A percentile compares a stretch with the other conserved stretches of the same genome.
phyloP scores from a whole-genome alignment of 495 filamentous ascomycete species.

The Corynascus novoguineensis region DNA sequence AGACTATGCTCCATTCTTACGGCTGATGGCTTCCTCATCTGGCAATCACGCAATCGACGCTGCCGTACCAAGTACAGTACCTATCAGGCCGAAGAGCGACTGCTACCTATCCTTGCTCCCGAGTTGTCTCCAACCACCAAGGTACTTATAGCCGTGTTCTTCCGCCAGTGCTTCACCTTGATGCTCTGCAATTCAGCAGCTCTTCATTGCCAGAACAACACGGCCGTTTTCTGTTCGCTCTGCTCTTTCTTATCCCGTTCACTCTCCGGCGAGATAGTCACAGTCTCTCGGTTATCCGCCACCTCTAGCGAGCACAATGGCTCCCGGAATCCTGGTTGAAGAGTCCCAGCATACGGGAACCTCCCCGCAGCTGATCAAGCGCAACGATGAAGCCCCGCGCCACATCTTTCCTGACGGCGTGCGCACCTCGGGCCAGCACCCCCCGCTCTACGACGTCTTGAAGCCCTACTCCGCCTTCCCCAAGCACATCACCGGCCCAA shows the following conservation, averaged over 20 bases:
- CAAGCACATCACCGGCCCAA: conserved; percentile 64
- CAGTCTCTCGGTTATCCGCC: neutral
- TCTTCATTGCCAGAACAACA: no score
- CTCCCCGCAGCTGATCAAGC: conserved; percentile 1
- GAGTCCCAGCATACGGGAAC: conserved; percentile 16
- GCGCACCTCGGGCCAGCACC: conserved; percentile 74
- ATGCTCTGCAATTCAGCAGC: no score
- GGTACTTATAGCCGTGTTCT: no score
- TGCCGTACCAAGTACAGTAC: no score
- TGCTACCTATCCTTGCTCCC: no score
- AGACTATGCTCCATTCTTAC: neutral
- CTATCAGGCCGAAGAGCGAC: no score
- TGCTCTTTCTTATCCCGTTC: neutral
- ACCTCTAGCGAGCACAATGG: conserved; percentile 20
- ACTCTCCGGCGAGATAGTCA: neutral
- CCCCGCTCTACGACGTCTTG: conserved; percentile 61
- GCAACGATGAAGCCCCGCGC: conserved; percentile 24
- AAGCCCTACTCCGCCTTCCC: conserved; percentile 69
- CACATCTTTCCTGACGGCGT: conserved; percentile 45
- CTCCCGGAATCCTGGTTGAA: conserved; percentile 32
- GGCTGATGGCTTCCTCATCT: neutral
- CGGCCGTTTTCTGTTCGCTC: neutral
- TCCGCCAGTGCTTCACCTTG: no score
- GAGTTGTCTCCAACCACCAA: no score
- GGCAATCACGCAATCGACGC: conserved; percentile 8